Conservation (phyloP, 2,329 filamentous ascomycete species). For the Alternaria metachromatica region DNA sequence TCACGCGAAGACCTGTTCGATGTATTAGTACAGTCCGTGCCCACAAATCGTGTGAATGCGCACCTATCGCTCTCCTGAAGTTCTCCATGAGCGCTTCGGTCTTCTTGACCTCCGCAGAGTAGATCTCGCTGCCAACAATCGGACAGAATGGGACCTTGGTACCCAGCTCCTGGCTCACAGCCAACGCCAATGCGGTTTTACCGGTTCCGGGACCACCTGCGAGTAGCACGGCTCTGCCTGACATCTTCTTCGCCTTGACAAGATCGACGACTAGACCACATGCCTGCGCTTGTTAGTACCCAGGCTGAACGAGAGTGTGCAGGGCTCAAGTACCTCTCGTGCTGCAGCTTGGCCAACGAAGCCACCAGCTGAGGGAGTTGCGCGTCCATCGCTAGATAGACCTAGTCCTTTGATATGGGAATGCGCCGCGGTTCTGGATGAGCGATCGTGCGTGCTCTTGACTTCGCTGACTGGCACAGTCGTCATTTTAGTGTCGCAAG, state of each 20-base stretch:
- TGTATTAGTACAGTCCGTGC: slow-evolving; percentile 6
- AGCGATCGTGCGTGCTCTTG: slow-evolving; percentile 91
- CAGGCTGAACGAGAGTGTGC: neutral
- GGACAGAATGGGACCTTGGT: slow-evolving; percentile 99
- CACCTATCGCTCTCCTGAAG: slow-evolving; percentile 93
- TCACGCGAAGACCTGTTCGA: slow-evolving; percentile 75
- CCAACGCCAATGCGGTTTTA: slow-evolving; percentile 94
- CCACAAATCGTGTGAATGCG: slow-evolving; percentile 2
- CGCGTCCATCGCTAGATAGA: slow-evolving; percentile 80
- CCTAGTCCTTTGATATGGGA: slow-evolving; percentile 98
- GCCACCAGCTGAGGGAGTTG: slow-evolving; percentile 73
- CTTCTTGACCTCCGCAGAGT: slow-evolving; percentile 98
- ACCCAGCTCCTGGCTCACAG: slow-evolving; percentile 94
- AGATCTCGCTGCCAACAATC: slow-evolving; percentile 97
- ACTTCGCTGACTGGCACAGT: slow-evolving; percentile 72
- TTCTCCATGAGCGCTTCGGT: slow-evolving; percentile 99
- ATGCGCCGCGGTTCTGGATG: slow-evolving; percentile 82
- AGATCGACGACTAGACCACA: slow-evolving; percentile 95
- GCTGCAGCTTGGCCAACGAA: slow-evolving; percentile 90
- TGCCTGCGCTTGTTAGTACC: slow-evolving; percentile 63
- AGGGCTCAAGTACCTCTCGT: slow-evolving; percentile 71
- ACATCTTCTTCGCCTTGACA: slow-evolving; percentile 97
- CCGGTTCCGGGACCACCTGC: slow-evolving; percentile 92
- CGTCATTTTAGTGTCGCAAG: slow-evolving; percentile 38
- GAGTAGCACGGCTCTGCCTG: slow-evolving; percentile 88